A percentile compares a stretch with the other conserved stretches of the same genome.
These are phyloP conservation scores for Bruguiera sexangula DNA, from an alignment of 345 rosid genomes.

Conservation along the genomic window DNA sequence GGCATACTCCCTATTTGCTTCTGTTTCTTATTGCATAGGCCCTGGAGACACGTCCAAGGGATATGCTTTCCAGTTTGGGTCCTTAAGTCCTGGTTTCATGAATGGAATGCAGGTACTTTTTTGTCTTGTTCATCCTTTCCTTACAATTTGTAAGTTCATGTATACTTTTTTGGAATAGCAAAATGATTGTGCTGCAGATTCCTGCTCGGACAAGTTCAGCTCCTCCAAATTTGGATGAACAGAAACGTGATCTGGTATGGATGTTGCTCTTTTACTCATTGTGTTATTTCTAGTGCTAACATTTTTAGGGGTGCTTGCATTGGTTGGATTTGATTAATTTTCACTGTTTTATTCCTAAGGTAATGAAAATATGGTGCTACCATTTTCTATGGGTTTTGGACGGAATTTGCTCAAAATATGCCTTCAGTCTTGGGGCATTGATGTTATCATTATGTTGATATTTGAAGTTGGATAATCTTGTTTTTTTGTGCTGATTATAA, in stretches of 20 bases:
- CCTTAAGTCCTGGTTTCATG: conserved; percentile 70
- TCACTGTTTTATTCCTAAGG: too few relatives aligned
- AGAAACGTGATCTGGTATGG: conserved; percentile 81
- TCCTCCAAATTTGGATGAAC: conserved; percentile 97
- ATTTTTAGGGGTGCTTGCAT: too few relatives aligned
- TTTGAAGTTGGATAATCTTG: background rate
- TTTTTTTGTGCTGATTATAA: background rate
- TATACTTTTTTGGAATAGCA: background rate
- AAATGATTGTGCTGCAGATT: conserved; percentile 44
- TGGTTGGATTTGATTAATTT: too few relatives aligned
- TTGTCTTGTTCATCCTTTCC: background rate
- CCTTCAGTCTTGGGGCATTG: too few relatives aligned
- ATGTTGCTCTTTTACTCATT: conserved; percentile 1
- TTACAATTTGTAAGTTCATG: background rate
- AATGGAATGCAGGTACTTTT: conserved; percentile 68
- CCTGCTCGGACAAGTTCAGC: conserved; percentile 97
- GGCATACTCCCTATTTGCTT: background rate
- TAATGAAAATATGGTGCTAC: too few relatives aligned
- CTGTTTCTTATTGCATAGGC: conserved; percentile 23
- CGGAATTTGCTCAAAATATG: too few relatives aligned
- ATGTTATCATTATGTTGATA: too few relatives aligned
- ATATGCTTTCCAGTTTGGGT: conserved; percentile 80
- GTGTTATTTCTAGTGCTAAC: too few relatives aligned
- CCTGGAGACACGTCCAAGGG: conserved; percentile 62
- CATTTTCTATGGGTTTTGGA: too few relatives aligned